phyloP scores from a whole-genome alignment of 2,329 filamentous ascomycete species.

The Pseudocercospora musae region DNA sequence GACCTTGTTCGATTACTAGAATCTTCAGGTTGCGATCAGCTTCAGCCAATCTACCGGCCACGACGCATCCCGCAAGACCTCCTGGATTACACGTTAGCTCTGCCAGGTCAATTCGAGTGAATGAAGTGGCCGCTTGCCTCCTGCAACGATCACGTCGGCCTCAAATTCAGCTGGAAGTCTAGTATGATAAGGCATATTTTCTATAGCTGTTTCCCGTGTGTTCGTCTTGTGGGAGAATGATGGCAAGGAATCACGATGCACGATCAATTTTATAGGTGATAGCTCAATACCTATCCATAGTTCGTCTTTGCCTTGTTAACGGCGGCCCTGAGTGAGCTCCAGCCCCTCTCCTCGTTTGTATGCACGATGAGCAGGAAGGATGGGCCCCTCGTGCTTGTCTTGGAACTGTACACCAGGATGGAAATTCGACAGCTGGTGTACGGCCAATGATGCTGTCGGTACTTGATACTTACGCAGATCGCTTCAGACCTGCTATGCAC shows the following conservation, averaged over 20 bases:
- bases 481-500: not conserved
- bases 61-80: slow-evolving; percentile 49
- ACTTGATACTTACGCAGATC: not conserved
- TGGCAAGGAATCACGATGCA: not conserved
- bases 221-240: not conserved
- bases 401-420: not conserved
- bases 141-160: slow-evolving; percentile 22
- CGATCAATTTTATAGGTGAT: not conserved
- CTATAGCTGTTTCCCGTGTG: not conserved
- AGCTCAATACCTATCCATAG: not conserved
- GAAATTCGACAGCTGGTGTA: not conserved
- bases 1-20: slow-evolving; percentile 54
- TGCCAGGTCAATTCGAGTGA: too few species aligned
- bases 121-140: too few species aligned
- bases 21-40: slow-evolving; percentile 50
- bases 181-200: slow-evolving; percentile 19
- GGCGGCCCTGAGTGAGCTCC: not conserved
- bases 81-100: slow-evolving; percentile 36
- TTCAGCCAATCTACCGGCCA: slow-evolving; percentile 51
- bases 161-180: slow-evolving; percentile 17
- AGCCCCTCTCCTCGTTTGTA: not conserved
- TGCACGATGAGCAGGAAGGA: slow-evolving; percentile 2
- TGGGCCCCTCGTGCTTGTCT: not conserved
- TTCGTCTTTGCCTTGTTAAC: not conserved
- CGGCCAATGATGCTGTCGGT: not conserved